Percentiles rank a stretch among this genome's conserved stretches.
Evolutionary conservation across 192 early-diverging fungal species (phyloP).

Genomic region (Coemansia javaensis): DNA sequence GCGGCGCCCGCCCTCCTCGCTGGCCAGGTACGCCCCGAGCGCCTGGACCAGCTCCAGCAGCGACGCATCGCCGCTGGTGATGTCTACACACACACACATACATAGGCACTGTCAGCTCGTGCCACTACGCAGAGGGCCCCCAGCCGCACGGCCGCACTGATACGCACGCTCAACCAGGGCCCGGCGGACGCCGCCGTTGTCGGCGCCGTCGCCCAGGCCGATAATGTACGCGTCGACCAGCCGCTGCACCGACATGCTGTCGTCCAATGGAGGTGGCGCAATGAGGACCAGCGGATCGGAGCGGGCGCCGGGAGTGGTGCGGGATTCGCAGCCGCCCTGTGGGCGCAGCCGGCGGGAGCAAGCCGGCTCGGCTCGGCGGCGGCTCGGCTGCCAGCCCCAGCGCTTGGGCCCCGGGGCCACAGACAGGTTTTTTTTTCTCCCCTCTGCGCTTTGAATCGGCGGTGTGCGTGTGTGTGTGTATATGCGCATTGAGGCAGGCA

Average conservation of each 20-base stretch:
- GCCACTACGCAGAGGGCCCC: background rate
- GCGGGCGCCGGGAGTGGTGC: no score
- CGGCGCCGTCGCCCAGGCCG: slow-evolving; percentile 37
- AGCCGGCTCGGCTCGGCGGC: no score
- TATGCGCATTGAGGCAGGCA: no score
- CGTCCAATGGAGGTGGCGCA: background rate
- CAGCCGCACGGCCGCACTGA: background rate
- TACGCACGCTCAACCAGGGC: slow-evolving; percentile 22
- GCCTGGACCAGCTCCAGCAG: slow-evolving; percentile 74
- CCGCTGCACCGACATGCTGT: slow-evolving; percentile 36
- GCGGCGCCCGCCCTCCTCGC: slow-evolving; percentile 77
- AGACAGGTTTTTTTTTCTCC: no score
- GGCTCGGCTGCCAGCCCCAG: no score
- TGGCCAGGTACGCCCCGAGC: slow-evolving; percentile 72
- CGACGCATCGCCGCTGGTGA: slow-evolving; percentile 51
- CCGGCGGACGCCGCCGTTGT: slow-evolving; percentile 33
- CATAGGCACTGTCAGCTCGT: background rate
- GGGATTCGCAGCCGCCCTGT: no score
- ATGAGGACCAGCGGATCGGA: no score
- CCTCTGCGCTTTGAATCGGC: no score
- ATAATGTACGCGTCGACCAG: slow-evolving; percentile 50
- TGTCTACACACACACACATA: slow-evolving; percentile 15
- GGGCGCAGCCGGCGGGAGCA: no score
- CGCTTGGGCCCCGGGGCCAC: no score
- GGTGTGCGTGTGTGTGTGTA: no score